phyloP scores from a whole-genome alignment of 2,329 filamentous ascomycete species.

The Leptographium procerum region DNA sequence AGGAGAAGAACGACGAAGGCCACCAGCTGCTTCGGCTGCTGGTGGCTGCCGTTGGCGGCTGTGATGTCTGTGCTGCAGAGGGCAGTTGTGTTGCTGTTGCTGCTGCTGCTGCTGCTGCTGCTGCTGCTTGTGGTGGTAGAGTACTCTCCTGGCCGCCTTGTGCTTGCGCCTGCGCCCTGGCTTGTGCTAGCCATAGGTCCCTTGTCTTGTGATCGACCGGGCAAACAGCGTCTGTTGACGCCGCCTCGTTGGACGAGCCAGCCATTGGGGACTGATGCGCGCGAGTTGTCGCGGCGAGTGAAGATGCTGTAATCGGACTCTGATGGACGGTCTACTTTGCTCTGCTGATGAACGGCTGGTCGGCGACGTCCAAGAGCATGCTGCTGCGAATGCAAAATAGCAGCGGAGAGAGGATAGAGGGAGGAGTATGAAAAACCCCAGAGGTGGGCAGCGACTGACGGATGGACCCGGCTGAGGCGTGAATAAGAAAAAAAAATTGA shows the following conservation, averaged over 20 bases:
- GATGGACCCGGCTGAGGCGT: not conserved
- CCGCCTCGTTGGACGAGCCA: constrained; percentile 1
- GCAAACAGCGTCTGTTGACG: constrained; percentile 36
- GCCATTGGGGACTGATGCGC: no score
- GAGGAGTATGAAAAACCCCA: not conserved
- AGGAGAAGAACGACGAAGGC: constrained; percentile 1
- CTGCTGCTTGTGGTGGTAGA: not conserved
- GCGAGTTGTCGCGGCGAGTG: no score
- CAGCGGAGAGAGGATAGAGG: not conserved
- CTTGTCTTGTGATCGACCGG: constrained; percentile 87
- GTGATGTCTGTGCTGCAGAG: constrained; percentile 1
- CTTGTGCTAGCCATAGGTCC: constrained; percentile 72
- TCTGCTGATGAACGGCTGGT: not conserved
- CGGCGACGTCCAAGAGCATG: not conserved
- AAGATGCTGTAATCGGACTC: not conserved
- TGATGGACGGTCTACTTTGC: not conserved
- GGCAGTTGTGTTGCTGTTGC: not conserved
- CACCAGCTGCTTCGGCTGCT: constrained; percentile 1
- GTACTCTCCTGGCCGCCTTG: not conserved
- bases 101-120: not conserved
- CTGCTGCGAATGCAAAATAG: not conserved
- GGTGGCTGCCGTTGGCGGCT: constrained; percentile 1
- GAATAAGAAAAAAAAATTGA: not conserved
- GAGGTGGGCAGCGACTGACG: not conserved
- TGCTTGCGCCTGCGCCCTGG: constrained; percentile 28